Base-by-base conservation (phyloP, 129 eudicot genomes). In the Sambucus nigra region DNA sequence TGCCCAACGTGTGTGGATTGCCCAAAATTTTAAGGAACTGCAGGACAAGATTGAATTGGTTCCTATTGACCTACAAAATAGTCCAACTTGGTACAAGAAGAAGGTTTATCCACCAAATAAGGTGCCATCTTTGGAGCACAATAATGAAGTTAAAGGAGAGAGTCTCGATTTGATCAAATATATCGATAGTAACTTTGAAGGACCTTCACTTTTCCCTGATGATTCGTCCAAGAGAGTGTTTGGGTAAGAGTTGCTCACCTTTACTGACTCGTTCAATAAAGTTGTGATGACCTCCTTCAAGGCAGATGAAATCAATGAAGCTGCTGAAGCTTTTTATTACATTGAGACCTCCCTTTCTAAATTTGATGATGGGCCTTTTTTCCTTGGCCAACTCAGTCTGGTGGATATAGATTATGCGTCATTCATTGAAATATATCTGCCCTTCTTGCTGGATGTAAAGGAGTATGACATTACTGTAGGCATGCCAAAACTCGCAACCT, bases 71-170 rank as follows among this genome's bases (percentile, higher is more conserved):
- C n/a, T n/a, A n/a, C n/a, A n/a, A n/a, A n/a, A n/a, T n/a, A n/a
- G n/a, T n/a, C n/a, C n/a, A n/a, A n/a, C n/a, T n/a, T n/a, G n/a
- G n/a, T n/a, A n/a, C n/a, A n/a, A n/a, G n/a, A n/a, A n/a, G n/a
- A n/a, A n/a, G n/a, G n/a, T n/a, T n/a, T n/a, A n/a, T n/a, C n/a
- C n/a, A n/a, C n/a, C n/a, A n/a, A n/a, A n/a, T n/a, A n/a, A 86
- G 95, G 95, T 86, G 22, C 95, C 95, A 12, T 48, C 92, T 19
- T 63, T 86, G 47, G 95, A 89, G 67, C 95, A 89, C 68, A 81
- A 76, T 63, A 84, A 89, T 51, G 79, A 81, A 66, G 88, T 89
- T 5, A 81, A 62, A 59, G 95, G 95, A 68, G 97, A 89, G 62
- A 84, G 95, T 59, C 95, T 89, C 55, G 94, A 89, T 68, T 62